Evolutionary conservation across 192 early-diverging fungal species (phyloP), one percentile per base, ranked within the genome.

Genomic region (Ambispora gerdemannii): DNA sequence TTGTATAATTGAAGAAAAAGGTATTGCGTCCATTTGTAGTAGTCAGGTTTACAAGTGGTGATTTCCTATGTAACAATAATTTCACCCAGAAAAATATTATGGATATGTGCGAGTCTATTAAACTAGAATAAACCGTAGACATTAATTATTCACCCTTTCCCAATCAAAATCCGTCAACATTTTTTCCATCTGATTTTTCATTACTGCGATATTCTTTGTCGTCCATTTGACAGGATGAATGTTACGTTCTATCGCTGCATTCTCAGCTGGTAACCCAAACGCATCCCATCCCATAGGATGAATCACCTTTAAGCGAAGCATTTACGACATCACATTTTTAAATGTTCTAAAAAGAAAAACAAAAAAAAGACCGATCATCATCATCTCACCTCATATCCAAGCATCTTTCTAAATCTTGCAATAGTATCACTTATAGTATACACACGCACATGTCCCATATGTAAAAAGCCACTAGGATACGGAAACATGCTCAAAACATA

Each of bases 271-370:
- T n/a, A 98, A 80, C 0, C 96, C 96, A 81, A 98, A 98, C 6
- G 94, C 89, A 74, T 98, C 96, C 94, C 95, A 98, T 15, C 93
- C 96, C 88, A 98, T 98, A 3, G 96, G 96, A 70, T 92, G 86
- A 1, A 95, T 76, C 11, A 94, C 84, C 85, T 86, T 63, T 4
- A 53, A 38, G 13, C 15, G 15, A 43, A 10, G 15, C 15, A 43
- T 43, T 15, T 10, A 43, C 38, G 15, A 43, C 7, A 43, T 43
- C 38, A 10, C 15, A 15, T 43, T 6, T 43, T 43, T 6, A 6
- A 43, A 43, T 43, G 6, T 10, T 6, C 15, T 10, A 43, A 43
- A 10, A 43, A 43, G 15, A 43, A 10, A 43, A 10, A 10, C 38
- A 10, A 10, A 15, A 25, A 27, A 67, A 30, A 67, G 17, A 52